These are phyloP conservation scores for Rhodamnia argentea DNA, from an alignment of 345 rosid species.

Conservation along the genomic window DNA sequence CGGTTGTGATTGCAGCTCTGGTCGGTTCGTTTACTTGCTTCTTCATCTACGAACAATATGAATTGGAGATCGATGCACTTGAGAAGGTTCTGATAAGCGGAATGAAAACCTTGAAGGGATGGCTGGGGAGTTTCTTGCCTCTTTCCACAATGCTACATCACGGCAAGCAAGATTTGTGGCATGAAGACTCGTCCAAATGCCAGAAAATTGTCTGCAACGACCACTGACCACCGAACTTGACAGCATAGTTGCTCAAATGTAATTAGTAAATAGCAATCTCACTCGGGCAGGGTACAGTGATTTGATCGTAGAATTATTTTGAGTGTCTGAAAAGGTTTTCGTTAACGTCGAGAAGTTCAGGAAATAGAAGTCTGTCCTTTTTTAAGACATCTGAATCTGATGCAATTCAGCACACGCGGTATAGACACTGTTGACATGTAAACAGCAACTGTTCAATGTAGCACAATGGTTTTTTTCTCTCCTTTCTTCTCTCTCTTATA, in stretches of 20 bases:
- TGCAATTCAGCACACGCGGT: neutral
- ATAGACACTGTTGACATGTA: neutral
- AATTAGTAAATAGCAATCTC: neutral
- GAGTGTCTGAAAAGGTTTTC: neutral
- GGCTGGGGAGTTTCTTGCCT: slow-evolving; percentile 22
- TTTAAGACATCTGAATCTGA: neutral
- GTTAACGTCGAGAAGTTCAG: neutral
- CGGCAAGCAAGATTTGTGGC: neutral
- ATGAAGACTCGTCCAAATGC: neutral
- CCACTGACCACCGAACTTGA: neutral
- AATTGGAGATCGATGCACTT: slow-evolving; percentile 46
- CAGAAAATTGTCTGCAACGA: neutral
- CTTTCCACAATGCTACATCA: neutral
- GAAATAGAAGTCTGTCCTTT: neutral
- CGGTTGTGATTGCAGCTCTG: slow-evolving; percentile 39
- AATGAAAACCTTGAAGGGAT: slow-evolving; percentile 12
- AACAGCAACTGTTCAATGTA: neutral
- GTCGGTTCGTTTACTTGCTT: slow-evolving; percentile 60
- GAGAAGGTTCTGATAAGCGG: slow-evolving; percentile 12
- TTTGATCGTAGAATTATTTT: neutral
- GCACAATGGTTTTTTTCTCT: neutral
- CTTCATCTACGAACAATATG: slow-evolving; percentile 79
- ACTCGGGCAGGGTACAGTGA: neutral
- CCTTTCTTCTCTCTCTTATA: neutral
- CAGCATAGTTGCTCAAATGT: neutral